Evolutionary conservation across 305 asterid genomes (phyloP).

Genomic region (Ruellia speciosa): DNA sequence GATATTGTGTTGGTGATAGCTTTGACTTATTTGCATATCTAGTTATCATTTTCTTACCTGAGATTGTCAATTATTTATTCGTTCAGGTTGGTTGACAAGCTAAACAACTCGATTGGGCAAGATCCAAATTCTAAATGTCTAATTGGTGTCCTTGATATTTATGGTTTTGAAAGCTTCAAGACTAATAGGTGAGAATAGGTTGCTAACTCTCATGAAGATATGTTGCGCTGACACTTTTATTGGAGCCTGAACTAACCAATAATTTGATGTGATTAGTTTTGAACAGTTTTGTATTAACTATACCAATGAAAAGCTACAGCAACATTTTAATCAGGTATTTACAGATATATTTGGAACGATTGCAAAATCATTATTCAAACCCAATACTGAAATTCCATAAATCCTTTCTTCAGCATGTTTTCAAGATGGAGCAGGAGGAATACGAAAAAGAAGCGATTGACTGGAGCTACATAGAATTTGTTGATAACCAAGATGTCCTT

Average conservation of each 20-base stretch:
- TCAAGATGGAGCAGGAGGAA: conserved; percentile 97
- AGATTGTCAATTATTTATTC: conserved; percentile 20
- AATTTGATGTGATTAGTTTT: conserved; percentile 42
- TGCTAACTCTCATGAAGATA: conserved; percentile 14
- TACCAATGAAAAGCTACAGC: conserved; percentile 97
- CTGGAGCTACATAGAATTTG: conserved; percentile 95
- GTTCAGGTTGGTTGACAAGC: conserved; percentile 86
- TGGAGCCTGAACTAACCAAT: conserved; percentile 19
- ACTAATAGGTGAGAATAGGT: conserved; percentile 55
- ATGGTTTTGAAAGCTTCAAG: conserved; percentile 93
- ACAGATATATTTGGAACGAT: conserved; percentile 20
- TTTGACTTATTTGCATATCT: conserved; percentile 14
- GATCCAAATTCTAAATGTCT: conserved; percentile 70
- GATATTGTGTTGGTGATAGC: conserved; percentile 1
- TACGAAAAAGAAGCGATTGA: conserved; percentile 80
- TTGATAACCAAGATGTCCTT: conserved; percentile 86
- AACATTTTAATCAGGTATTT: conserved; percentile 91
- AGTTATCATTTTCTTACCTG: conserved; percentile 15
- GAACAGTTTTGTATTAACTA: conserved; percentile 95
- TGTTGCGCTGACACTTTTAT: conserved; percentile 10
- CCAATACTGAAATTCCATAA: conserved; percentile 20
- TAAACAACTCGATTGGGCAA: conserved; percentile 84
- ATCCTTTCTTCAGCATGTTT: conserved; percentile 58
- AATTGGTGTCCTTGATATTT: conserved; percentile 93
- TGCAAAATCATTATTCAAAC: conserved; percentile 15